Percentiles rank a stretch among this genome's conserved stretches.
These are phyloP conservation scores for Arthromyces matolae DNA, from an alignment of 768 basidiomycete genomes.

Conservation along the genomic window DNA sequence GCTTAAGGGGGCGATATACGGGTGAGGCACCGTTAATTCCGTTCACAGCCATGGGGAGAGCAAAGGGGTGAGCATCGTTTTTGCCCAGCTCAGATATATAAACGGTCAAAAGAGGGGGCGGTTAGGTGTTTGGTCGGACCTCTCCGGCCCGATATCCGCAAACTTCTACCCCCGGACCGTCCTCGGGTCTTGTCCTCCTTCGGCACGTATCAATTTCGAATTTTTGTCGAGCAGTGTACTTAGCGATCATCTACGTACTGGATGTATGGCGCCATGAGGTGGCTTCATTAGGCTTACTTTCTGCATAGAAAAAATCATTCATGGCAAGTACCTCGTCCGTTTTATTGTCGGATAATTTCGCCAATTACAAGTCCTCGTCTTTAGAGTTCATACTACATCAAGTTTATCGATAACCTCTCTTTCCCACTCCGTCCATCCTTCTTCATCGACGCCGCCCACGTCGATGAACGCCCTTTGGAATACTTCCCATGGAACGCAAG, in stretches of 20 bases:
- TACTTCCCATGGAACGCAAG: constrained; percentile 72
- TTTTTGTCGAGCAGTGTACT: background rate
- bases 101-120: constrained; percentile 14
- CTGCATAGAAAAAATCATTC: background rate
- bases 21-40: constrained; percentile 31
- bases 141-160: constrained; percentile 23
- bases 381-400: constrained; percentile 46
- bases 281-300: too few species aligned
- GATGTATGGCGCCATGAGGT: too few species aligned
- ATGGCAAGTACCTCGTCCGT: background rate
- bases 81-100: constrained; percentile 19
- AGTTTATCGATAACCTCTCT: constrained; percentile 65
- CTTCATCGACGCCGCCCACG: constrained; percentile 54
- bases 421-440: constrained; percentile 82
- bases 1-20: constrained; percentile 51
- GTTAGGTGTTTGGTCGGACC: constrained; percentile 18
- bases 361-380: background rate
- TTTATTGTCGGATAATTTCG: too few species aligned
- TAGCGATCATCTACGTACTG: background rate
- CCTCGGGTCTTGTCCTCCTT: constrained; percentile 11
- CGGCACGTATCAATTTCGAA: background rate
- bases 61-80: constrained; percentile 13
- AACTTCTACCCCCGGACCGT: constrained; percentile 21
- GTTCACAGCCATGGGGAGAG: constrained; percentile 39
- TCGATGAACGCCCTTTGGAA: constrained; percentile 59